phyloP scores from a whole-genome alignment of 805 yeast species.

The Schizosaccharomyces osmophilus region DNA sequence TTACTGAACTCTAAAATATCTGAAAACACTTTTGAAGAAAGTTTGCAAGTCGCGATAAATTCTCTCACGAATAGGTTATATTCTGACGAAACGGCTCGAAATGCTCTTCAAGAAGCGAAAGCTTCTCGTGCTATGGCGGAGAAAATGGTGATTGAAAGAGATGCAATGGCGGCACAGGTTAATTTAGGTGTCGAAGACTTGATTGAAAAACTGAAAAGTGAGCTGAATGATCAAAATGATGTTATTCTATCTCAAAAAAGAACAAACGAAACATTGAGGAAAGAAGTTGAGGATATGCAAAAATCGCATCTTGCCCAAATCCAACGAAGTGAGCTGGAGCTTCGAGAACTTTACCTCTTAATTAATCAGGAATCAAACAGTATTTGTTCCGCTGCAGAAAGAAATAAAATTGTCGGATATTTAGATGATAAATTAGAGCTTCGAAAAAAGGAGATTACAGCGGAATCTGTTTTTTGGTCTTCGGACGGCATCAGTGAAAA shows the following conservation, averaged over 20 bases:
- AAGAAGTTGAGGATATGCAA: slow-evolving; percentile 39
- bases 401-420: neutral
- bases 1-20: neutral
- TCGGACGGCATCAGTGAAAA: neutral
- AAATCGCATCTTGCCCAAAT: slow-evolving; percentile 14
- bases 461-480: neutral
- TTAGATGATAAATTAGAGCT: neutral
- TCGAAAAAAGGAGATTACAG: neutral
- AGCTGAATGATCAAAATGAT: slow-evolving; percentile 37
- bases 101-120: slow-evolving; percentile 37
- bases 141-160: slow-evolving; percentile 32
- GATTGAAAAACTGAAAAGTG: slow-evolving; percentile 32
- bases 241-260: slow-evolving; percentile 36
- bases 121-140: slow-evolving; percentile 29
- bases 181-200: slow-evolving; percentile 57
- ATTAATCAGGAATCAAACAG: neutral
- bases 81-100: slow-evolving; percentile 65
- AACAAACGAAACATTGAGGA: slow-evolving; percentile 32
- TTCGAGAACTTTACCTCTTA: slow-evolving; percentile 32
- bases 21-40: neutral
- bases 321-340: slow-evolving; percentile 25
- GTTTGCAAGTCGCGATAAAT: neutral
- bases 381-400: neutral
- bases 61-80: slow-evolving; percentile 37
- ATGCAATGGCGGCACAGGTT: slow-evolving; percentile 38